Evolutionary conservation across 148 eudicot species (phyloP).

Genomic region (Euryodendron excelsum): DNA sequence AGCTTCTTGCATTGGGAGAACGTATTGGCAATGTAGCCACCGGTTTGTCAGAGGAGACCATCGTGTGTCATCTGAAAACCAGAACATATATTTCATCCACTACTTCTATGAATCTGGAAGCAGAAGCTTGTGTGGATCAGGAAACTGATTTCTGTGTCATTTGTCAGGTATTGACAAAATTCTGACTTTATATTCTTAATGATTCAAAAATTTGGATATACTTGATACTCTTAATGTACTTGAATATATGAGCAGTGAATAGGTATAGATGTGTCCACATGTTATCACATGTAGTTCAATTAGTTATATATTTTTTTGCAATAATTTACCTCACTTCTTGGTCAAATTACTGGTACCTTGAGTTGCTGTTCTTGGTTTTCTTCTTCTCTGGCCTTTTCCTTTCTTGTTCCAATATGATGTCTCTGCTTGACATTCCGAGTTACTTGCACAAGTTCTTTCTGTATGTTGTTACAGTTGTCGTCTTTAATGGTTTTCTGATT

Average conservation of each 20-base stretch:
- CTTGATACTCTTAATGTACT: background rate
- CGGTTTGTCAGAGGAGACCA: conserved; percentile 70
- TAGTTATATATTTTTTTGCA: background rate
- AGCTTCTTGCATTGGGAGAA: conserved; percentile 96
- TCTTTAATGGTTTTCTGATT: background rate
- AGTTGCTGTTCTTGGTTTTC: background rate
- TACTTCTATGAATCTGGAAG: conserved; percentile 44
- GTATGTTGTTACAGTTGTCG: background rate
- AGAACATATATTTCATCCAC: conserved; percentile 42
- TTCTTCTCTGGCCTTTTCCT: background rate
- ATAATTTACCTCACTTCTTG: background rate
- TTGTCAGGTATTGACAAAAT: conserved; percentile 65
- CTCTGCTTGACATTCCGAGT: conserved; percentile 6
- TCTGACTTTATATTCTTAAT: background rate
- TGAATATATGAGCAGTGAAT: background rate
- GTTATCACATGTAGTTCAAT: background rate
- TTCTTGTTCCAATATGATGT: background rate
- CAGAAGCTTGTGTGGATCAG: conserved; percentile 45
- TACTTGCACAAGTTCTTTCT: background rate
- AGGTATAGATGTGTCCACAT: background rate
- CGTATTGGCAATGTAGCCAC: conserved; percentile 76
- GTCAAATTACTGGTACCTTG: background rate
- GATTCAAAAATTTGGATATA: background rate
- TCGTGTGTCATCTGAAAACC: conserved; percentile 53
- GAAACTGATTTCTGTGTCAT: conserved; percentile 70